A percentile compares a stretch with the other conserved stretches of the same genome.
phyloP scores from a whole-genome alignment of 371 early-diverging fungal genomes.

The Mortierella sp. region DNA sequence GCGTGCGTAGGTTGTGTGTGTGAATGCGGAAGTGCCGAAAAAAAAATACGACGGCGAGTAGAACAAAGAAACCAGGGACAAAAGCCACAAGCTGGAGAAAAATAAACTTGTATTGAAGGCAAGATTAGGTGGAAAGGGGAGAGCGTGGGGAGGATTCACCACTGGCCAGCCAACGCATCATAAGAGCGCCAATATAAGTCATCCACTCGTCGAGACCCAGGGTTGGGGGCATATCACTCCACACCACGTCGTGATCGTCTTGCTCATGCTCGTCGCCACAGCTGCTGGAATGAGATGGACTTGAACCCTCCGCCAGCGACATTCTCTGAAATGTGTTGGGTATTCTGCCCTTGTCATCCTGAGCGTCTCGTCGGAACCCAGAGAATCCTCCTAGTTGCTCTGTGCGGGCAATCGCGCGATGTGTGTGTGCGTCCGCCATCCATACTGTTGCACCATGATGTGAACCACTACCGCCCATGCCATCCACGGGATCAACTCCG shows the following conservation, averaged over 20 bases:
- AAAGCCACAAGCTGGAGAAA: background rate
- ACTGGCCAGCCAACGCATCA: constrained; percentile 56
- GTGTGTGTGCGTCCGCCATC: constrained; percentile 25
- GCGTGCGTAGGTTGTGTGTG: background rate
- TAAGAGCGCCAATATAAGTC: constrained; percentile 50
- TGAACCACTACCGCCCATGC: background rate
- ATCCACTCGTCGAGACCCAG: constrained; percentile 55
- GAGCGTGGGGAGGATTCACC: constrained; percentile 48
- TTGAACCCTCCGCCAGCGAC: background rate
- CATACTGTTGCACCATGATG: constrained; percentile 27
- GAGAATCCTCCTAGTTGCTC: background rate
- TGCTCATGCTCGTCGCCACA: constrained; percentile 9
- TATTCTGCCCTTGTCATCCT: background rate
- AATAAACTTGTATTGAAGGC: background rate
- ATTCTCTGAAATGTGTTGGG: background rate
- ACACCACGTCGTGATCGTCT: constrained; percentile 36
- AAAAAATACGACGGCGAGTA: background rate
- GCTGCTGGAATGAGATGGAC: constrained; percentile 1
- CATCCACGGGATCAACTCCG: background rate
- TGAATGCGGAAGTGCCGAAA: background rate
- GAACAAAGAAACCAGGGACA: background rate
- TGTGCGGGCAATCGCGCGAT: constrained; percentile 32
- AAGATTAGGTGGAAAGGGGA: background rate
- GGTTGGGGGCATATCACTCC: constrained; percentile 56
- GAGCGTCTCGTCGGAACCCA: background rate